A percentile compares a stretch with the other conserved stretches of the same genome.
Evolutionary conservation across 768 basidiomycete species (phyloP).

Genomic region (Boletus edulis): DNA sequence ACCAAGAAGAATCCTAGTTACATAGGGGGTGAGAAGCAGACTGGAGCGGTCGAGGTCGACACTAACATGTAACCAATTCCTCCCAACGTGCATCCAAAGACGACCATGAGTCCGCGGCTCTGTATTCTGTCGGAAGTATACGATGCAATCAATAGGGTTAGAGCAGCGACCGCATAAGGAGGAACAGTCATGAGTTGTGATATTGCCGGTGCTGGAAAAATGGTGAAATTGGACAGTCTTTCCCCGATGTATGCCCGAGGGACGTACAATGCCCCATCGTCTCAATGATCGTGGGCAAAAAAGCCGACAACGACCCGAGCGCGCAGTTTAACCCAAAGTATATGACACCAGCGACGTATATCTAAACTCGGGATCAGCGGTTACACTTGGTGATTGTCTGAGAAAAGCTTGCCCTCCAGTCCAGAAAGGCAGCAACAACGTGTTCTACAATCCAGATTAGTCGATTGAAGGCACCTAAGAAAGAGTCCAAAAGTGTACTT

Average conservation of each 20-base stretch:
- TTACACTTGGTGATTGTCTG: not conserved
- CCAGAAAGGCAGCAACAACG: conserved; percentile 41
- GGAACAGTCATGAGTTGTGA: conserved; percentile 53
- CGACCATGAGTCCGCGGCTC: conserved; percentile 39
- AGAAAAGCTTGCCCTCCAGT: conserved; percentile 38
- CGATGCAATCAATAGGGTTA: conserved; percentile 35
- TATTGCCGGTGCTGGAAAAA: conserved; percentile 37
- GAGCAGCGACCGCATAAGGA: conserved; percentile 46
- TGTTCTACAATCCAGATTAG: conserved; percentile 32
- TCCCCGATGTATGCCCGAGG: not conserved
- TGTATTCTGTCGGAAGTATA: conserved; percentile 45
- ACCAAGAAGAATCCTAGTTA: conserved; percentile 32
- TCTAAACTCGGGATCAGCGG: conserved; percentile 18
- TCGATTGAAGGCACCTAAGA: not conserved
- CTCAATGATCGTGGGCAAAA: conserved; percentile 54
- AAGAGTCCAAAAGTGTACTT: conserved; percentile 20
- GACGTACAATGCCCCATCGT: conserved; percentile 46
- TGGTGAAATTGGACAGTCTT: not conserved
- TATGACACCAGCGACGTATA: conserved; percentile 48
- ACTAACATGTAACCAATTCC: conserved; percentile 45
- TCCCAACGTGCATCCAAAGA: conserved; percentile 29
- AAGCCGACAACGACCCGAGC: conserved; percentile 48
- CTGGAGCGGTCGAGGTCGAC: not conserved
- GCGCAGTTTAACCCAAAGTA: conserved; percentile 50
- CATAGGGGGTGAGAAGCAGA: not conserved